phyloP scores from a whole-genome alignment of 345 rosid genomes.

The Eucalyptus brandiana region DNA sequence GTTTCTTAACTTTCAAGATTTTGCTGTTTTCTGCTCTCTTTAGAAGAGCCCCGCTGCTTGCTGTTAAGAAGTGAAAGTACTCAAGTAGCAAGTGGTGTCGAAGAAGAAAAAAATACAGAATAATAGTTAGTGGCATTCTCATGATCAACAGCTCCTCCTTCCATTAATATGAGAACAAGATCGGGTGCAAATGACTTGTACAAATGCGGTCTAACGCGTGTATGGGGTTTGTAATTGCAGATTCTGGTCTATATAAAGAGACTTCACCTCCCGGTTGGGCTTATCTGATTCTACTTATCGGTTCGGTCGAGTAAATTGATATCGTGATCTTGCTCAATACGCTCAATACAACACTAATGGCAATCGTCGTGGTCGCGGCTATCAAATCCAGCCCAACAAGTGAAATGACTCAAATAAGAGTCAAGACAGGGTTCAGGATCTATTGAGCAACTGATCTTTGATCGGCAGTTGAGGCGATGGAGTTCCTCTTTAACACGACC shows the following conservation, averaged over 20 bases:
- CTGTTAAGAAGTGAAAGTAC: neutral
- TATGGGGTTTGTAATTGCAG: neutral
- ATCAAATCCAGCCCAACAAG: neutral
- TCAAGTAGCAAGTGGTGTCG: neutral
- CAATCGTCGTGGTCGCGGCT: accelerated
- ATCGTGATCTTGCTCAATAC: neutral
- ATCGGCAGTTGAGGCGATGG: neutral
- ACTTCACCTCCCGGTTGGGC: neutral
- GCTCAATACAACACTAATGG: too few species aligned
- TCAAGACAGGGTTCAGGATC: neutral
- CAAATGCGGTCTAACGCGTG: neutral
- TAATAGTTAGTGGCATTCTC: neutral
- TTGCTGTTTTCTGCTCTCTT: neutral
- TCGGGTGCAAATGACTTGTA: neutral
- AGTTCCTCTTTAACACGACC: neutral
- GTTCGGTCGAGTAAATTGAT: neutral
- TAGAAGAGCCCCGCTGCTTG: neutral
- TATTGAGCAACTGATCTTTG: neutral
- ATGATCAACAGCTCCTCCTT: neutral
- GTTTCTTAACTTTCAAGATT: neutral
- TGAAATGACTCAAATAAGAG: neutral
- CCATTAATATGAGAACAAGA: neutral
- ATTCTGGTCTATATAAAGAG: neutral
- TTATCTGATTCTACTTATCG: neutral
- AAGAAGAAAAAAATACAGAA: neutral